phyloP scores from a whole-genome alignment of 2,329 filamentous ascomycete genomes.

The Cordyceps sp. region DNA sequence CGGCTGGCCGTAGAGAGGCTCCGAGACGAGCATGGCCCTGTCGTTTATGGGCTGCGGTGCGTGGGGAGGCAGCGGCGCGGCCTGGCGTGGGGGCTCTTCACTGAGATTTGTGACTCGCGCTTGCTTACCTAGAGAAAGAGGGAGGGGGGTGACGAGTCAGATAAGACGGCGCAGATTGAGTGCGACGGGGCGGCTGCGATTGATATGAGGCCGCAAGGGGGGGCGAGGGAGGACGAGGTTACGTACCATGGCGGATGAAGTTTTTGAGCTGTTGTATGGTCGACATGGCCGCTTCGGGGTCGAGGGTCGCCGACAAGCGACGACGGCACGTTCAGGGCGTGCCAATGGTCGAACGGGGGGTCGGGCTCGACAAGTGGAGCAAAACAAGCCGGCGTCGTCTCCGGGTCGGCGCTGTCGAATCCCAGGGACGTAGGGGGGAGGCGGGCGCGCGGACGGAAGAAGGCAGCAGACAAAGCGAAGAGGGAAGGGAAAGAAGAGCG shows the following conservation, averaged over 20 bases:
- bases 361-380: too few species aligned
- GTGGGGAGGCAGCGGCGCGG: slow-evolving; percentile 30
- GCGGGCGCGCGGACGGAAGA: too few species aligned
- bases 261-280: slow-evolving; percentile 94
- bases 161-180: background rate
- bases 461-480: too few species aligned
- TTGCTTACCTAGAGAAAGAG: slow-evolving; percentile 52
- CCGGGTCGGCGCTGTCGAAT: too few species aligned
- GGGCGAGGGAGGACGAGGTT: background rate
- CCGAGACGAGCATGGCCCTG: slow-evolving; percentile 35
- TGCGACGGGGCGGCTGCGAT: too few species aligned
- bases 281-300: slow-evolving; percentile 29
- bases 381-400: too few species aligned
- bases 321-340: slow-evolving; percentile 1
- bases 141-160: slow-evolving; percentile 1
- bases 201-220: background rate
- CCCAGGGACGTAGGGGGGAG: too few species aligned
- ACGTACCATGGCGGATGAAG: slow-evolving; percentile 78
- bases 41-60: slow-evolving; percentile 33
- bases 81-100: slow-evolving; percentile 35
- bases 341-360: too few species aligned
- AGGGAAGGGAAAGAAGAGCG: too few species aligned
- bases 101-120: slow-evolving; percentile 46
- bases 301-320: slow-evolving; percentile 7
- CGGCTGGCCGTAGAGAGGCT: slow-evolving; percentile 22